Evolutionary conservation across 2,329 filamentous ascomycete species (phyloP).

Genomic region (Calonectria pseudoreteaudii): DNA sequence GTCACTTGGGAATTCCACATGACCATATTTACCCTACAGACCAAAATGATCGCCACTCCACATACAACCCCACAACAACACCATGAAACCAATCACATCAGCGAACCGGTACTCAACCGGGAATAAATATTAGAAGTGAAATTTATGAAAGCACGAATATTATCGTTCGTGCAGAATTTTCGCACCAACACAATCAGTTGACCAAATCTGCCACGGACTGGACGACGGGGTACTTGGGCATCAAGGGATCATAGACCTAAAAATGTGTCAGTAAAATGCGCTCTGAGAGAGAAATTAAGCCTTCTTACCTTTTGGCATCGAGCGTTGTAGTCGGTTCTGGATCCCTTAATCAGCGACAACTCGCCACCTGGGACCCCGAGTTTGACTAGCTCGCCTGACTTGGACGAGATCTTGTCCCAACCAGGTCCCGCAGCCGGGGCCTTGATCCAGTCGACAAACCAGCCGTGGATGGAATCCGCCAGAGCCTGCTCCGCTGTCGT

Average conservation of each 20-base stretch:
- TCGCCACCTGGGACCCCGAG: background rate
- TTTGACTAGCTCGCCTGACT: background rate
- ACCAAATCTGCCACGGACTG: background rate
- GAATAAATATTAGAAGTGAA: background rate
- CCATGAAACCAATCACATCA: background rate
- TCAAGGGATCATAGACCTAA: background rate
- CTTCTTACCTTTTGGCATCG: background rate
- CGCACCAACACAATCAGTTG: background rate
- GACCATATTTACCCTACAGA: background rate
- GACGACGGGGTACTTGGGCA: background rate
- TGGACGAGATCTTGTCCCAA: slow-evolving; percentile 44
- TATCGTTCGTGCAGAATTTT: background rate
- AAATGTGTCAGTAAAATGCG: background rate
- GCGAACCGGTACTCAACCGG: background rate
- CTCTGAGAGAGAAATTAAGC: too few relatives aligned
- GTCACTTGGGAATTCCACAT: background rate
- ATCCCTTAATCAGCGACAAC: background rate
- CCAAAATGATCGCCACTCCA: background rate
- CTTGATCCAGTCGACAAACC: slow-evolving; percentile 59
- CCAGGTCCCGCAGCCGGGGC: slow-evolving; percentile 55
- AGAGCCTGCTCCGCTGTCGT: slow-evolving; percentile 53
- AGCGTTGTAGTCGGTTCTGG: background rate
- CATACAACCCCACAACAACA: background rate
- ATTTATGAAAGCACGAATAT: background rate
- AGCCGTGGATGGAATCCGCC: slow-evolving; percentile 55